Evolutionary conservation across 768 basidiomycete genomes (phyloP), one percentile per base, ranked within the genome.

Genomic region (Gyrodon lividus): DNA sequence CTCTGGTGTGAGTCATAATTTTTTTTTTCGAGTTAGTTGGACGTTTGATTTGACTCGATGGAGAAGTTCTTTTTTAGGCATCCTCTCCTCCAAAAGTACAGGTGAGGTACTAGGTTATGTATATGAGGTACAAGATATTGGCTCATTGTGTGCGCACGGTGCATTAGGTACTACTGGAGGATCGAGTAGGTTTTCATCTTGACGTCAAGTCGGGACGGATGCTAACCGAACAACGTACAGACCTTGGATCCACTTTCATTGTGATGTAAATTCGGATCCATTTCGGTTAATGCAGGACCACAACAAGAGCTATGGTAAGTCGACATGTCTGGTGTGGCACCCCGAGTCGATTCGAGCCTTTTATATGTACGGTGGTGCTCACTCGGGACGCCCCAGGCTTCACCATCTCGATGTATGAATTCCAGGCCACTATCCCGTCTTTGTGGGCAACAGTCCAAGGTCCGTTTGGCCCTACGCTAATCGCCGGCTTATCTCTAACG

Each of bases 391-490:
- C 2, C 24, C 7, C 41, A 80, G 79, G 78, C 2, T 89, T 86
- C 65, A 86, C 83, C 0, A 77, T 88, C 40, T 76, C 82, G 0
- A 68, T 87, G 51, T 66, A 67, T 62, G 87, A 89, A 62, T 86
- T 79, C 61, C 72, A 74, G 37, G 72, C 77, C 45, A 89, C 87
- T 5, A 84, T 89, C 37, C 71, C 75, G 1, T 77, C 83, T 0
- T 67, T 89, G 2, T 88, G 87, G 86, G 70, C 75, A 6, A 73
- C 75, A 1, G 80, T 82, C 17, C 82, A 79, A 66, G 74, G 83
- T 79, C 38, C 26, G 61, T 38, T 12, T 72, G 67, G 59, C 64
- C 68, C 46, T 55, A 57, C 68, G 38, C 52, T 72, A 19, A 68
- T 26, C n/a, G 12, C 31, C 6, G 70, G 77, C 33, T 77, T 75